Percentiles rank a stretch among this genome's conserved stretches.
phyloP scores from a whole-genome alignment of 2,329 filamentous ascomycete genomes.

The Colletotrichum costaricense region DNA sequence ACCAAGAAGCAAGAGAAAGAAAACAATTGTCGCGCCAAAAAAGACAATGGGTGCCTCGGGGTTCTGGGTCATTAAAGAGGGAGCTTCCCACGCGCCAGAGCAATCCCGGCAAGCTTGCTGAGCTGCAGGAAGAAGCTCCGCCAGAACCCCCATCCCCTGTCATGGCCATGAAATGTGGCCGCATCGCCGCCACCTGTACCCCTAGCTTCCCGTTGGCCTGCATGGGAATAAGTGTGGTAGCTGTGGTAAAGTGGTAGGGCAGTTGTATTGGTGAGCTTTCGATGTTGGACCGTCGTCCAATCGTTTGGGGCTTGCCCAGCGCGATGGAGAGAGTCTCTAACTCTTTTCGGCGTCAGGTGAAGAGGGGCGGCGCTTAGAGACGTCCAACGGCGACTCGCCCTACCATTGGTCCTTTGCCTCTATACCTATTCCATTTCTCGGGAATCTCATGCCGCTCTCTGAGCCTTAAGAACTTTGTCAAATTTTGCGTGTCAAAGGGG shows the following conservation, averaged over 20 bases:
- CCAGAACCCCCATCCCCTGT: constrained; percentile 22
- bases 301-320: constrained; percentile 21
- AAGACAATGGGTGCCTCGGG: constrained; percentile 20
- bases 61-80: constrained; percentile 27
- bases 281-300: constrained; percentile 27
- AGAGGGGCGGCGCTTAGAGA: constrained; percentile 35
- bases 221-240: neutral
- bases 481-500: neutral
- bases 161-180: constrained; percentile 23
- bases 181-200: constrained; percentile 10
- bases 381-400: constrained; percentile 12
- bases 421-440: neutral
- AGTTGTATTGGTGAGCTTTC: constrained; percentile 5
- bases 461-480: neutral
- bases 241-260: neutral
- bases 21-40: neutral
- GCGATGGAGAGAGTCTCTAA: constrained; percentile 20
- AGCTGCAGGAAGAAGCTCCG: constrained; percentile 28
- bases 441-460: neutral
- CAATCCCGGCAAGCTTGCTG: constrained; percentile 6
- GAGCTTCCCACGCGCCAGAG: constrained; percentile 23
- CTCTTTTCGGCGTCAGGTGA: constrained; percentile 32
- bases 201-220: constrained; percentile 31
- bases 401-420: constrained; percentile 15
- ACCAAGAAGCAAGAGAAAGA: neutral